Evolutionary conservation across 2,329 filamentous ascomycete genomes (phyloP), one percentile per base, ranked within the genome.

Genomic region (Talaromyces piceae): DNA sequence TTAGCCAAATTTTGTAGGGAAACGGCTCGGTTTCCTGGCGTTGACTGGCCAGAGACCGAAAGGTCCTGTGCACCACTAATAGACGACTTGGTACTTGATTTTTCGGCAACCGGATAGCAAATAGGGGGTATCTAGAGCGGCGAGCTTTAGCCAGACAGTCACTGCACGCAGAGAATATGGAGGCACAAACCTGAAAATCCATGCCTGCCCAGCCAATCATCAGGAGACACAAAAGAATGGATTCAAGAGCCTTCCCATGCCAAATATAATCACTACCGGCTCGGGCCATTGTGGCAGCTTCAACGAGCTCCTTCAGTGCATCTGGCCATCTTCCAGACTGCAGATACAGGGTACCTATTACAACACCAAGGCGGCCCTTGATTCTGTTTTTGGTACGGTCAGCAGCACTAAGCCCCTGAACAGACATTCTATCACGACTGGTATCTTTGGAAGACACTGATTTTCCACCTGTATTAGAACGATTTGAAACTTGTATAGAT

Each of bases 241-340:
- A 83, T 65, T 98, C 94, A 18, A 98, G 76, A 1, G 89, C 91
- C 69, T 97, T 97, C 16, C 88, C 93, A 70, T 96, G 89, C 91
- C 93, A 98, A n/a, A 97, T 68, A 68, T 95, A 88, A 68, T 98
- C 93, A 60, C 89, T 91, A 53, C 87, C 80, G 31, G 82, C 83
- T 60, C 88, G 86, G 13, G 89, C 86, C 59, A 85, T 82, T 8
- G 80, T 80, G 2, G 87, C 90, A 49, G 86, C 88, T 54, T 96
- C 91, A 8, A 82, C 76, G 20, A 96, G 79, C 63, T 95, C 88
- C 65, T 82, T 86, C 43, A 97, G 68, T 6, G 91, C 91, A 70
- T 97, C 91, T 45, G 78, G 81, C 90, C 93, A 96, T 56, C 90
- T 82, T 23, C 93, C 93, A 49, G 89, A 87, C 67, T 91, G 87